phyloP scores from a whole-genome alignment of 257 asterid genomes.

The Haberlea rhodopensis region DNA sequence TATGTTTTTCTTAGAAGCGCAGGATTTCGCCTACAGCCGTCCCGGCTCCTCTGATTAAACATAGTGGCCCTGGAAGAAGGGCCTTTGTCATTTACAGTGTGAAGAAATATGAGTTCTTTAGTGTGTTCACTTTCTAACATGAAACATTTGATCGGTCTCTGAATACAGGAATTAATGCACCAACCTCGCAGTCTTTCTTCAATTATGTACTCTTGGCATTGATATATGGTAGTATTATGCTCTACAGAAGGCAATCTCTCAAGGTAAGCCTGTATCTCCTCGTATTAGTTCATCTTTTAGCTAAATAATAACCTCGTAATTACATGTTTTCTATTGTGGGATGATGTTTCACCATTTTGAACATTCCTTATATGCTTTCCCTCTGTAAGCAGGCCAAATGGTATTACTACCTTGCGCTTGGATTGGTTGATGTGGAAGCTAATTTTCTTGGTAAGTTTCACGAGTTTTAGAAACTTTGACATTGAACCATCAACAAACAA shows the following conservation, averaged over 20 bases:
- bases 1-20: no score
- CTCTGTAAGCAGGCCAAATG: slow-evolving; percentile 69
- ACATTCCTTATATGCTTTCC: slow-evolving; percentile 6
- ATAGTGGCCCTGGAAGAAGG: neutral
- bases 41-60: neutral
- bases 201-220: slow-evolving; percentile 84
- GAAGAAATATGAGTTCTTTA: neutral
- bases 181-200: slow-evolving; percentile 93
- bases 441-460: slow-evolving; percentile 76
- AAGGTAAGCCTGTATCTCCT: slow-evolving; percentile 73
- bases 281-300: no score
- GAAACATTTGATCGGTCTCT: slow-evolving; percentile 2
- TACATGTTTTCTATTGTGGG: no score
- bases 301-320: no score
- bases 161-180: slow-evolving; percentile 78
- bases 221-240: slow-evolving; percentile 72
- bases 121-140: slow-evolving; percentile 9
- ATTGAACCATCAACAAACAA: slow-evolving; percentile 10
- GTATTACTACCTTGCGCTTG: slow-evolving; percentile 83
- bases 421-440: slow-evolving; percentile 91
- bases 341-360: slow-evolving; percentile 17
- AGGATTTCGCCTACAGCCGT: neutral
- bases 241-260: slow-evolving; percentile 64
- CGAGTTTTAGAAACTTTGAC: neutral
- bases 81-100: neutral